Conservation (phyloP, 2,329 filamentous ascomycete species). For the Graphilbum sp. region DNA sequence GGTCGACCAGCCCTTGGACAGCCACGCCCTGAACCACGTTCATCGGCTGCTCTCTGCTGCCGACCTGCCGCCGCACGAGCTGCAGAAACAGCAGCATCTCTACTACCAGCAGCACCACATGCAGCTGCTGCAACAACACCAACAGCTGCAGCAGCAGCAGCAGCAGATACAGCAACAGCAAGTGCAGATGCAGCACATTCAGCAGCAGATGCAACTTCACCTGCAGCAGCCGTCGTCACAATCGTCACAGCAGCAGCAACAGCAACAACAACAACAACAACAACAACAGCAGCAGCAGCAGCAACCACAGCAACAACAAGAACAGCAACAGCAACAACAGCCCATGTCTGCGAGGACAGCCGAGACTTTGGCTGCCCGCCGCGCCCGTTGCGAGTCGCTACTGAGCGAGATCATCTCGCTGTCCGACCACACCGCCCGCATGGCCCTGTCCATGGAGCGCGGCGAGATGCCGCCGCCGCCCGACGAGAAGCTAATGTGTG, state of each 20-base stretch:
- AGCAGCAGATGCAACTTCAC: background rate
- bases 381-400: constrained; percentile 15
- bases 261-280: background rate
- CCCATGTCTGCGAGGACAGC: constrained; percentile 5
- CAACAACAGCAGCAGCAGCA: no score
- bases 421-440: constrained; percentile 24
- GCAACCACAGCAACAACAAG: no score
- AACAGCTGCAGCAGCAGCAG: background rate
- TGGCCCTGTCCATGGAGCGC: constrained; percentile 20
- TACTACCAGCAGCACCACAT: background rate
- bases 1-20: no score
- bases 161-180: background rate
- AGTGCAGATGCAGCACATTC: background rate
- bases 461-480: constrained; percentile 10
- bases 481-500: constrained; percentile 8
- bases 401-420: constrained; percentile 22
- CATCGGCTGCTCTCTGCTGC: no score
- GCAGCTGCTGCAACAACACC: background rate
- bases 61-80: no score
- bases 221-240: background rate
- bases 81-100: background rate
- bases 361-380: constrained; percentile 7
- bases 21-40: no score
- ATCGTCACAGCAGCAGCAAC: background rate
- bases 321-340: no score